Percentiles rank a stretch among this genome's conserved stretches.
phyloP scores from a whole-genome alignment of 2,329 filamentous ascomycete genomes.

The Cordyceps sp. region DNA sequence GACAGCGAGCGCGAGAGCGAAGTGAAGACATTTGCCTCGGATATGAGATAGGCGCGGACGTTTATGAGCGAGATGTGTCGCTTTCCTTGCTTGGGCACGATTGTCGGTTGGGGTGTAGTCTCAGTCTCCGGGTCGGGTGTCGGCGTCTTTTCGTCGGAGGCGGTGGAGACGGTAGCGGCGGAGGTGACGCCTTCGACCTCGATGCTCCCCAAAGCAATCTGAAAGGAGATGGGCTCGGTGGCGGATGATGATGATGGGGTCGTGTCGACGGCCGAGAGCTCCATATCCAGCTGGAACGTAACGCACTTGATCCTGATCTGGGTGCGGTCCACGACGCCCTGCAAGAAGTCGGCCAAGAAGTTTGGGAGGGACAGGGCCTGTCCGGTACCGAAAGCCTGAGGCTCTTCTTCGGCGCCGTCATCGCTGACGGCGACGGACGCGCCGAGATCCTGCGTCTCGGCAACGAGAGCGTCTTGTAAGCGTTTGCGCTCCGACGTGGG shows the following conservation, averaged over 20 bases:
- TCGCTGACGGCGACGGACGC: slow-evolving; percentile 45
- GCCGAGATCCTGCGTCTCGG: slow-evolving; percentile 44
- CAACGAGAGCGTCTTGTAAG: slow-evolving; percentile 51
- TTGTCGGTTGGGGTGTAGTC: slow-evolving; percentile 8
- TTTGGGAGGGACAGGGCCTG: slow-evolving; percentile 50
- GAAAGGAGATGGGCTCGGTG: slow-evolving; percentile 42
- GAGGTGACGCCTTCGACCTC: slow-evolving; percentile 50
- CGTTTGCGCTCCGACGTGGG: slow-evolving; percentile 47
- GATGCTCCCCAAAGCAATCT: slow-evolving; percentile 46
- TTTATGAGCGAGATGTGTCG: slow-evolving; percentile 46
- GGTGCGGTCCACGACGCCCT: slow-evolving; percentile 56
- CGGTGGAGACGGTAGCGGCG: slow-evolving; percentile 4
- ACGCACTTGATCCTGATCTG: slow-evolving; percentile 50
- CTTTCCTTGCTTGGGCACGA: slow-evolving; percentile 43
- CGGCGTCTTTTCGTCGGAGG: slow-evolving; percentile 2
- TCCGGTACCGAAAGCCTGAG: slow-evolving; percentile 45
- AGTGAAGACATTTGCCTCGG: slow-evolving; percentile 50
- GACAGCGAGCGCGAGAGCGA: slow-evolving; percentile 40
- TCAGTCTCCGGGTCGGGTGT: slow-evolving; percentile 8
- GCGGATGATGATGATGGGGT: slow-evolving; percentile 22
- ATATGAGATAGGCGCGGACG: slow-evolving; percentile 48
- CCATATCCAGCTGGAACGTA: slow-evolving; percentile 47
- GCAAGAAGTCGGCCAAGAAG: slow-evolving; percentile 55
- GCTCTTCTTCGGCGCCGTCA: slow-evolving; percentile 44
- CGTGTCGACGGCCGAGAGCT: slow-evolving; percentile 26